These are phyloP conservation scores for Fistulifera solaris DNA, from an alignment of 108 stramenopile species.

Conservation along the genomic window DNA sequence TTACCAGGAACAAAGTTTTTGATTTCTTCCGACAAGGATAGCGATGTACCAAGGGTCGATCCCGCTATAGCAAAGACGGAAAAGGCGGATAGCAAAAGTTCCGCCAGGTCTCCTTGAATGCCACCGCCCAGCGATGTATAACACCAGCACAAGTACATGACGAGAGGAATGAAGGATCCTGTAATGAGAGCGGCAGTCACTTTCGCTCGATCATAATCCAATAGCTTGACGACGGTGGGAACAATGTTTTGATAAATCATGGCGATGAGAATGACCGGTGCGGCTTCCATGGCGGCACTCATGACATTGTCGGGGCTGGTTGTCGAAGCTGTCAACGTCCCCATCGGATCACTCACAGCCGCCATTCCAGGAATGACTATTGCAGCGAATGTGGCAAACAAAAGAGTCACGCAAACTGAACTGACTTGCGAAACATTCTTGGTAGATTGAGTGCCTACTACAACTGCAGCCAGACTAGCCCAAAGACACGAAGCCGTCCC, in stretches of 20 bases:
- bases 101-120: constrained; percentile 19
- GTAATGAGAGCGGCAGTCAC: constrained; percentile 33
- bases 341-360: constrained; percentile 39
- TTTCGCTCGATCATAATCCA: constrained; percentile 57
- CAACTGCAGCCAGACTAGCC: constrained; percentile 18
- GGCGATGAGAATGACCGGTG: constrained; percentile 44
- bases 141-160: constrained; percentile 67
- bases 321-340: constrained; percentile 17
- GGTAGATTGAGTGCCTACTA: constrained; percentile 34
- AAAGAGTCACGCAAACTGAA: constrained; percentile 31
- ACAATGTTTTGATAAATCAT: constrained; percentile 75
- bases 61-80: constrained; percentile 48
- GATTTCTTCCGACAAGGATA: constrained; percentile 55
- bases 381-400: constrained; percentile 42
- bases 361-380: constrained; percentile 54
- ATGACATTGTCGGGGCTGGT: constrained; percentile 7
- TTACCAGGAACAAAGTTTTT: constrained; percentile 21
- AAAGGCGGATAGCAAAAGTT: constrained; percentile 29
- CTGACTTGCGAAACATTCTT: constrained; percentile 38
- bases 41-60: constrained; percentile 37
- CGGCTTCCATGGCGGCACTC: constrained; percentile 14
- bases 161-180: constrained; percentile 53
- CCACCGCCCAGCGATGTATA: constrained; percentile 27
- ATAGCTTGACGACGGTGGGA: constrained; percentile 50
- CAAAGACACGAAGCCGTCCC: constrained; percentile 12